phyloP scores from a whole-genome alignment of 805 yeast genomes.

The Starmerella apis region DNA sequence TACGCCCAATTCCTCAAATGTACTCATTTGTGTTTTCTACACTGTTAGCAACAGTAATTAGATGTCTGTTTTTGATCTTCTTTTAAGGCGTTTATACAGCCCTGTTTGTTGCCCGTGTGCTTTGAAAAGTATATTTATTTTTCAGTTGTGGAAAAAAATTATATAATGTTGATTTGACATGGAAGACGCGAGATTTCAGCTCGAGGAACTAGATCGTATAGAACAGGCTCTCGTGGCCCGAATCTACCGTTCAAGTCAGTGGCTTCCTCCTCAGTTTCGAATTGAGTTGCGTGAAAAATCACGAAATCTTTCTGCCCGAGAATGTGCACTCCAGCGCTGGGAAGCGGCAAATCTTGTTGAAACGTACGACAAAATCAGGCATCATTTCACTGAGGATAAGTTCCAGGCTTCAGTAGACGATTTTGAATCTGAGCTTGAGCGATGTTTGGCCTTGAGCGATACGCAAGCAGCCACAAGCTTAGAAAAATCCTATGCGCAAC shows the following conservation, averaged over 20 bases:
- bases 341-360: conserved; percentile 15
- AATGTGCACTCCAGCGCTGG: conserved; percentile 15
- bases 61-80: background rate
- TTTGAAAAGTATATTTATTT: background rate
- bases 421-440: conserved; percentile 11
- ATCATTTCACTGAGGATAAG: background rate
- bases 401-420: background rate
- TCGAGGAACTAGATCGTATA: conserved; percentile 54
- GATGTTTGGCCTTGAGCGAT: conserved; percentile 9
- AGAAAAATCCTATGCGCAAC: background rate
- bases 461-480: conserved; percentile 2
- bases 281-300: background rate
- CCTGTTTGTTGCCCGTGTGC: too few species aligned
- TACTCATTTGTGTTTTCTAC: conserved; percentile 24
- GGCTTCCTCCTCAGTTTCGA: conserved; percentile 15
- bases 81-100: background rate
- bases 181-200: conserved; percentile 25
- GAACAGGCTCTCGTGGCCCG: conserved; percentile 58
- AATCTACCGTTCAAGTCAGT: conserved; percentile 30
- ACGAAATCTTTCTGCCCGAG: conserved; percentile 12
- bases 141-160: conserved; percentile 4
- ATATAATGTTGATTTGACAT: conserved; percentile 8
- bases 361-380: background rate
- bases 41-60: background rate
- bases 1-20: conserved; percentile 58